phyloP scores from a whole-genome alignment of 2,329 filamentous ascomycete genomes.

The Fusarium domesticum region DNA sequence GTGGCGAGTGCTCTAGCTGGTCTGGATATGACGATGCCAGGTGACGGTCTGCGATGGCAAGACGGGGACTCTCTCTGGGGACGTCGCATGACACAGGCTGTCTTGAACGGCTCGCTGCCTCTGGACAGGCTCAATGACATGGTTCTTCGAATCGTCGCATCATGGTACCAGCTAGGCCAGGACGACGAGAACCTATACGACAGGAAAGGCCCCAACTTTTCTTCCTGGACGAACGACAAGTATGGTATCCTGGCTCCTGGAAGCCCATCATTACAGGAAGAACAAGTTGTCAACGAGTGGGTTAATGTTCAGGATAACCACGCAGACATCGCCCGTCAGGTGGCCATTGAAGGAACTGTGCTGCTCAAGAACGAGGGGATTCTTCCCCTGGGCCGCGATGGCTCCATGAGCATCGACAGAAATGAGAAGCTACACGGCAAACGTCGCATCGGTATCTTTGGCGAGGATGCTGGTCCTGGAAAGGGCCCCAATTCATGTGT shows the following conservation, averaged over 20 bases:
- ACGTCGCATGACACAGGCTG: slow-evolving; percentile 74
- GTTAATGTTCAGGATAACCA: slow-evolving; percentile 59
- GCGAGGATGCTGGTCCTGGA: slow-evolving; percentile 49
- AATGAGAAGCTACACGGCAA: slow-evolving; percentile 36
- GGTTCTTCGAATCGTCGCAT: slow-evolving; percentile 79
- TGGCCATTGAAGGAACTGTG: slow-evolving; percentile 58
- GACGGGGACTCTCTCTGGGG: slow-evolving; percentile 71
- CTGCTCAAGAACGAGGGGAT: slow-evolving; percentile 60
- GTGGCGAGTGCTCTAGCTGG: slow-evolving; percentile 59
- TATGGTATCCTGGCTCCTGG: slow-evolving; percentile 55
- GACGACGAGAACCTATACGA: slow-evolving; percentile 54
- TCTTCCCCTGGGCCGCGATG: slow-evolving; percentile 43
- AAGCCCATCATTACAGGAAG: slow-evolving; percentile 38
- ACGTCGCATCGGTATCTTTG: slow-evolving; percentile 48
- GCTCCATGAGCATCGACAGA: slow-evolving; percentile 21
- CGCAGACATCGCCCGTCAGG: slow-evolving; percentile 46
- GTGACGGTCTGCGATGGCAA: slow-evolving; percentile 64
- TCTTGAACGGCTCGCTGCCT: slow-evolving; percentile 79
- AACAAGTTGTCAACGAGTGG: slow-evolving; percentile 61
- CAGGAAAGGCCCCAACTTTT: slow-evolving; percentile 74
- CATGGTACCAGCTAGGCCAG: slow-evolving; percentile 86
- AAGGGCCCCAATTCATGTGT: slow-evolving; percentile 63
- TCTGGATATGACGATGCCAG: slow-evolving; percentile 69
- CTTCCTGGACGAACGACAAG: slow-evolving; percentile 64
- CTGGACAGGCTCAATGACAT: slow-evolving; percentile 82